A percentile compares a stretch with the other conserved stretches of the same genome.
phyloP scores from a whole-genome alignment of 2,329 filamentous ascomycete genomes.

The Cucurbitaria berberidis region DNA sequence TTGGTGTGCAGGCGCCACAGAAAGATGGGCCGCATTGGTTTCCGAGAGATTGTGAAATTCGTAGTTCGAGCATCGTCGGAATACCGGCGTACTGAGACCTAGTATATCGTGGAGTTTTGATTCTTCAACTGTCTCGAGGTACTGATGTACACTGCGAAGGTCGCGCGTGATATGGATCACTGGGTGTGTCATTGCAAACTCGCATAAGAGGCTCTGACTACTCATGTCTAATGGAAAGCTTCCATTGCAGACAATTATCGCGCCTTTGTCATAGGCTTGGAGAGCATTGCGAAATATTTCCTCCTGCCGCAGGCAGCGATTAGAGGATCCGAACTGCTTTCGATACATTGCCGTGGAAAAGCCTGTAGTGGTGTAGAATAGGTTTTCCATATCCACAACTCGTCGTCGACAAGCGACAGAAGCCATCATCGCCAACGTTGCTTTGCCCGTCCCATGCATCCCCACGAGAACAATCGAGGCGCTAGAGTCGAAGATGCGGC shows the following conservation, averaged over 20 bases:
- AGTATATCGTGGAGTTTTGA: slow-evolving; percentile 65
- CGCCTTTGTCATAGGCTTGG: slow-evolving; percentile 62
- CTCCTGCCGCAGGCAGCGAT: slow-evolving; percentile 68
- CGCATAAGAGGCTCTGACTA: slow-evolving; percentile 64
- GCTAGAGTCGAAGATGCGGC: slow-evolving; percentile 60
- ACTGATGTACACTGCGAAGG: slow-evolving; percentile 65
- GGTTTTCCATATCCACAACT: slow-evolving; percentile 71
- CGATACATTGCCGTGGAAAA: slow-evolving; percentile 68
- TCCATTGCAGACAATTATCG: slow-evolving; percentile 73
- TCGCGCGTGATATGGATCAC: slow-evolving; percentile 76
- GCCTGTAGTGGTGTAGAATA: slow-evolving; percentile 69
- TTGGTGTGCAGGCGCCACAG: slow-evolving; percentile 32
- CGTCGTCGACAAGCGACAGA: slow-evolving; percentile 71
- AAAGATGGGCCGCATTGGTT: slow-evolving; percentile 35
- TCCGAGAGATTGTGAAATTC: slow-evolving; percentile 80
- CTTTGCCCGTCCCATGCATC: slow-evolving; percentile 77
- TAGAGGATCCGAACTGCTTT: slow-evolving; percentile 64
- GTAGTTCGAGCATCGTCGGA: slow-evolving; percentile 71
- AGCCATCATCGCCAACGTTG: slow-evolving; percentile 75
- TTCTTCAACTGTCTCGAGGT: slow-evolving; percentile 61
- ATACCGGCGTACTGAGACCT: slow-evolving; percentile 62
- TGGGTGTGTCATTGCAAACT: slow-evolving; percentile 69
- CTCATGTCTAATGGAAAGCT: slow-evolving; percentile 68
- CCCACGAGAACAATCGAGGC: slow-evolving; percentile 76
- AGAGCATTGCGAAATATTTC: slow-evolving; percentile 68